Conservation (phyloP, 2,329 filamentous ascomycete species). For the Fusarium miscanthi region DNA sequence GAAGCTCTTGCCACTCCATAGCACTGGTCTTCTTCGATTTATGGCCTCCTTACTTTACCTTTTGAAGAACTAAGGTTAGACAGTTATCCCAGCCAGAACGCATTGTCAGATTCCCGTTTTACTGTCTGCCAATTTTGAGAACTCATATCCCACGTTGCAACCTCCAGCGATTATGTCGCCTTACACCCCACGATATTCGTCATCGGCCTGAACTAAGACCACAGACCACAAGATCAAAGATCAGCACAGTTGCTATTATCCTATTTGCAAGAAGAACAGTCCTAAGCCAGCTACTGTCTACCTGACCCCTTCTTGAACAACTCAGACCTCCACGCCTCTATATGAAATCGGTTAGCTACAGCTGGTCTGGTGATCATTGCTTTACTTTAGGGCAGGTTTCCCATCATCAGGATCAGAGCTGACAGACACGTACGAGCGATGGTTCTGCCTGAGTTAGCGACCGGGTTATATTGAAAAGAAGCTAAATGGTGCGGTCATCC, state of each 20-base stretch:
- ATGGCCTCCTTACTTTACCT: neutral
- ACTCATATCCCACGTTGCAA: neutral
- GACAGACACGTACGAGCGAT: neutral
- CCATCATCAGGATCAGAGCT: neutral
- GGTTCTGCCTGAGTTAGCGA: neutral
- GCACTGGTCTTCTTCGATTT: neutral
- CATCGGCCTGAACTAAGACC: slow-evolving; percentile 33
- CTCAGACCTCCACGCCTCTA: slow-evolving; percentile 20
- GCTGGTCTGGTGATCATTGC: slow-evolving; percentile 15
- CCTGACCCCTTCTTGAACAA: slow-evolving; percentile 14
- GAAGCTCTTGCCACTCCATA: neutral
- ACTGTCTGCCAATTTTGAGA: neutral
- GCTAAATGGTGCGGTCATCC: neutral
- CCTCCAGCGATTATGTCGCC: slow-evolving; percentile 34
- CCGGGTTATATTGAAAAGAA: neutral
- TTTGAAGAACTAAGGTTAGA: neutral
- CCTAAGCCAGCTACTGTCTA: slow-evolving; percentile 7
- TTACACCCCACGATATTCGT: slow-evolving; percentile 45
- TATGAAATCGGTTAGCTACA: slow-evolving; percentile 10
- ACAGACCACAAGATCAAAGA: slow-evolving; percentile 30
- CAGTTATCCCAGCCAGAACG: neutral
- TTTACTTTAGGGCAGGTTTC: neutral
- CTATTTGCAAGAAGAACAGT: slow-evolving; percentile 30
- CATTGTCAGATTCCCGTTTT: neutral
- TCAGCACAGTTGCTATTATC: neutral